phyloP scores from a whole-genome alignment of 2,329 filamentous ascomycete species.

The Bipolaris bicolor region DNA sequence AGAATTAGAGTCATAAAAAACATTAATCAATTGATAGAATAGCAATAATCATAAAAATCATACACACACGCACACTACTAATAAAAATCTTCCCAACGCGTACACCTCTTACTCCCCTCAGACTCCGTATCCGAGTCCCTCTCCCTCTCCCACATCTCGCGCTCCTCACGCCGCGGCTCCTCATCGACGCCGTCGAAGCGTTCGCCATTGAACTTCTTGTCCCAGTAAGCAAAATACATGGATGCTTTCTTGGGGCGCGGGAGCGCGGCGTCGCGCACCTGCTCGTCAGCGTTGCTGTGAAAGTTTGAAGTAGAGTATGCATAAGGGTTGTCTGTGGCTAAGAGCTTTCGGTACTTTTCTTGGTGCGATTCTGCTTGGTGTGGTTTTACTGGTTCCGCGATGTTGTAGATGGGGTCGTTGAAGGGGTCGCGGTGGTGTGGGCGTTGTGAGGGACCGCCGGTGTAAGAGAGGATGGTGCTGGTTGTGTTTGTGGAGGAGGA shows the following conservation, averaged over 20 bases:
- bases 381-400: background rate
- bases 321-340: background rate
- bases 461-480: conserved; percentile 9
- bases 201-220: background rate
- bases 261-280: background rate
- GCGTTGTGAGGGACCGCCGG: conserved; percentile 4
- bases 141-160: conserved; percentile 1
- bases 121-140: background rate
- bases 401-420: conserved; percentile 12
- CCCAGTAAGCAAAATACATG: conserved; percentile 17
- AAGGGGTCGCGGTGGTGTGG: conserved; percentile 8
- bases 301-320: no score
- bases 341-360: conserved; percentile 10
- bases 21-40: no score
- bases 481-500: background rate
- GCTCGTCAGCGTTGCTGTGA: background rate
- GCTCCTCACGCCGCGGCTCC: conserved; percentile 7
- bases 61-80: background rate
- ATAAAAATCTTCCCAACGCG: conserved; percentile 9
- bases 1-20: no score
- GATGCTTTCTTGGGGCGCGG: conserved; percentile 12
- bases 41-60: no score
- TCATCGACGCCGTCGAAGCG: conserved; percentile 16
- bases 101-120: background rate
- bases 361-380: background rate